A percentile compares a stretch with the other conserved stretches of the same genome.
phyloP scores from a whole-genome alignment of 352 stramenopile species.

The Phytopythium delawarense region DNA sequence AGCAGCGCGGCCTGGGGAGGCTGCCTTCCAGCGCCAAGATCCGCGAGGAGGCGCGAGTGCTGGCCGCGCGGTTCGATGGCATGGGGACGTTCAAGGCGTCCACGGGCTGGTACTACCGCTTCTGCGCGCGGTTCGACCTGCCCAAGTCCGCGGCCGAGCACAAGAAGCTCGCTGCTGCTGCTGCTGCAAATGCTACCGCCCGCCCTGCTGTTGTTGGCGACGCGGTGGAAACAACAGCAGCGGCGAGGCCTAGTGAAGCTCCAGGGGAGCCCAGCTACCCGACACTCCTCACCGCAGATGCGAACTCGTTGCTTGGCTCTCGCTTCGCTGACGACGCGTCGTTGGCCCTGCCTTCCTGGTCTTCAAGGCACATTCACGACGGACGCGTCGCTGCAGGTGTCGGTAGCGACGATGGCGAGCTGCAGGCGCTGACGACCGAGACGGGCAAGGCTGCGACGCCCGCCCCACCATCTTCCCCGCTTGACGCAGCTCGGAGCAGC shows the following conservation, averaged over 20 bases:
- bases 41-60: not conserved
- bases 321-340: not conserved
- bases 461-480: not conserved
- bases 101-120: not conserved
- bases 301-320: not conserved
- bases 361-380: not conserved
- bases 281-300: not conserved
- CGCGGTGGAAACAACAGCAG: not conserved
- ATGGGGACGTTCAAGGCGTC: not conserved
- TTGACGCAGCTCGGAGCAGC: not conserved
- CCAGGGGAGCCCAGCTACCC: not conserved
- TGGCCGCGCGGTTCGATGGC: not conserved
- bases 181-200: not conserved
- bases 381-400: not conserved
- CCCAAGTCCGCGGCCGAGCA: not conserved
- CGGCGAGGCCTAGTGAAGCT: no score
- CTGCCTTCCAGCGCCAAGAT: not conserved
- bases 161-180: not conserved
- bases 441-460: not conserved
- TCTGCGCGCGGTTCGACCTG: slow-evolving; percentile 1
- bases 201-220: not conserved
- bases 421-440: not conserved
- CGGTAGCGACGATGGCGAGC: not conserved
- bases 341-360: not conserved
- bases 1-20: not conserved